phyloP scores from a whole-genome alignment of 352 stramenopile genomes.

The Globisporangium nunn region DNA sequence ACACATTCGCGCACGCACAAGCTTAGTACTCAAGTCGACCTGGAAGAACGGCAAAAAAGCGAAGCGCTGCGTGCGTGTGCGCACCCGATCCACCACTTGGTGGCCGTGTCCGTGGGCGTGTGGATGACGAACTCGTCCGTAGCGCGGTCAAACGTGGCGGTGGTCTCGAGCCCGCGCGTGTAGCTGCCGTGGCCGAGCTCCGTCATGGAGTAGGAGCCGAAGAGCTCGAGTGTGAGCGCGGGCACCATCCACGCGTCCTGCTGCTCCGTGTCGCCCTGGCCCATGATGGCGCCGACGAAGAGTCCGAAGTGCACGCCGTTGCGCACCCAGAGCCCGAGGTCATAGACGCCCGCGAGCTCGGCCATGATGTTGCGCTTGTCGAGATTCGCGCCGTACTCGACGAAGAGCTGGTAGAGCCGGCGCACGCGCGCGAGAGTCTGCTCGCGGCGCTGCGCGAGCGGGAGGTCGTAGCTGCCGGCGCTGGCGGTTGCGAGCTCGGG shows the following conservation, averaged over 20 bases:
- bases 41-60: no score
- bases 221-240: constrained; percentile 73
- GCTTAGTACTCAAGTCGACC: not conserved
- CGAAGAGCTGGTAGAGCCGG: constrained; percentile 51
- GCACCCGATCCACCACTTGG: constrained; percentile 95
- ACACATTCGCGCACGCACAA: not conserved
- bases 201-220: constrained; percentile 86
- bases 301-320: constrained; percentile 82
- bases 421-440: constrained; percentile 47
- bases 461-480: constrained; percentile 39
- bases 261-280: constrained; percentile 73
- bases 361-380: constrained; percentile 57
- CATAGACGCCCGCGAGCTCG: constrained; percentile 57
- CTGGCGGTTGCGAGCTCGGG: constrained; percentile 30
- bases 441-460: constrained; percentile 40
- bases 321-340: constrained; percentile 57
- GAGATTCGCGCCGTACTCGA: constrained; percentile 41
- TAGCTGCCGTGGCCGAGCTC: constrained; percentile 90
- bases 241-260: constrained; percentile 72
- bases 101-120: constrained; percentile 91
- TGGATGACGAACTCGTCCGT: constrained; percentile 92
- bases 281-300: constrained; percentile 70
- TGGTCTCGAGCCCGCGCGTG: constrained; percentile 90
- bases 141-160: constrained; percentile 88
- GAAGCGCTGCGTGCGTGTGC: not conserved